A percentile compares a stretch with the other conserved stretches of the same genome.
These are phyloP conservation scores for Aspergillus sparsus DNA, from an alignment of 495 filamentous ascomycete genomes.

Conservation along the genomic window DNA sequence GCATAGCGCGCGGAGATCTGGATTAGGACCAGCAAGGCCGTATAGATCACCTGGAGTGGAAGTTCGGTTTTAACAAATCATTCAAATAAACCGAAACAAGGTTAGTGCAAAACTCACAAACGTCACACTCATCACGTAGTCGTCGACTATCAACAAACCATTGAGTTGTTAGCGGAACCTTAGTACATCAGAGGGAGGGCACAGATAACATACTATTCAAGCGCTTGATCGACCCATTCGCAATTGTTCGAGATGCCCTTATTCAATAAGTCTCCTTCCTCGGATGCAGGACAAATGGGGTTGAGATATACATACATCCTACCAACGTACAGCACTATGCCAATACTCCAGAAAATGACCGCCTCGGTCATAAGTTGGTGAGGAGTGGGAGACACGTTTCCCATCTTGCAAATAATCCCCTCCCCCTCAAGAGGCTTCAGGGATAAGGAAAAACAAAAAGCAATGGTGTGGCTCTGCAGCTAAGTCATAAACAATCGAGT, in stretches of 20 bases:
- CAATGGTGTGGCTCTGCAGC: background rate
- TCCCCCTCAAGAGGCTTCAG: too few species aligned
- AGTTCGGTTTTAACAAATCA: background rate
- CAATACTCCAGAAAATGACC: slow-evolving; percentile 39
- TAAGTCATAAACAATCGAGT: background rate
- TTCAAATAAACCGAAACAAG: background rate
- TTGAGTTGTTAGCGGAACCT: slow-evolving; percentile 31
- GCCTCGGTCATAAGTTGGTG: slow-evolving; percentile 36
- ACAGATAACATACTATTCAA: slow-evolving; percentile 33
- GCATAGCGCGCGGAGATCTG: slow-evolving; percentile 57
- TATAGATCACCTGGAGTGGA: slow-evolving; percentile 44
- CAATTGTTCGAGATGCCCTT: slow-evolving; percentile 36
- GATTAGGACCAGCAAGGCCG: slow-evolving; percentile 54
- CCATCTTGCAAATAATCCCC: slow-evolving; percentile 27
- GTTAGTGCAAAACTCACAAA: slow-evolving; percentile 40
- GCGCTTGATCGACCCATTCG: slow-evolving; percentile 36
- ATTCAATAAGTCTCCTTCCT: slow-evolving; percentile 18
- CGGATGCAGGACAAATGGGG: background rate
- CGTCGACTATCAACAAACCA: slow-evolving; percentile 39
- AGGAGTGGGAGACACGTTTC: slow-evolving; percentile 38
- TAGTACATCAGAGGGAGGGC: background rate
- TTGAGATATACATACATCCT: slow-evolving; percentile 30
- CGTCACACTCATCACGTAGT: slow-evolving; percentile 58
- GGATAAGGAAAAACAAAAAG: background rate
- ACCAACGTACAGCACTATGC: slow-evolving; percentile 32